Evolutionary conservation across 2,329 filamentous ascomycete species (phyloP).

Genomic region (Rhinocladiella mackenziei): DNA sequence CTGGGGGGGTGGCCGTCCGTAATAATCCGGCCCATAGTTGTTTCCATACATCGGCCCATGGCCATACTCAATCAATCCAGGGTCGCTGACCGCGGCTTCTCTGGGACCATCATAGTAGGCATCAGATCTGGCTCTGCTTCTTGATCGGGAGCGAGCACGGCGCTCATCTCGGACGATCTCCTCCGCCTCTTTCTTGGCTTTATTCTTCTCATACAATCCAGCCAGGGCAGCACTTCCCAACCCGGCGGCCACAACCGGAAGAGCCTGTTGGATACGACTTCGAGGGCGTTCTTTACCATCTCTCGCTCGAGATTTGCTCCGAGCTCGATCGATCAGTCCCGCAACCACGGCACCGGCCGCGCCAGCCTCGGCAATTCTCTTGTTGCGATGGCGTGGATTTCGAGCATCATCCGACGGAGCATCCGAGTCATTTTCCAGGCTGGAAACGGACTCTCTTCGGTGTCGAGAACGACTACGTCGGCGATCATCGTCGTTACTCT

Average conservation of each 20-base stretch:
- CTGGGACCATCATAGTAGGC: conserved; percentile 39
- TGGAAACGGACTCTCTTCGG: conserved; percentile 18
- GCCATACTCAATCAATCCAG: conserved; percentile 61
- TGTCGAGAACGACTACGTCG: conserved; percentile 34
- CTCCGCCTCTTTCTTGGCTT: conserved; percentile 51
- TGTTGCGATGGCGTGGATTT: conserved; percentile 50
- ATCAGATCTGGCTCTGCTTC: conserved; percentile 43
- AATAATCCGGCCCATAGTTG: conserved; percentile 45
- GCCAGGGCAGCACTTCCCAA: conserved; percentile 59
- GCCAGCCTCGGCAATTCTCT: conserved; percentile 58
- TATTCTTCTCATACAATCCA: conserved; percentile 60
- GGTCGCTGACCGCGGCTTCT: conserved; percentile 46
- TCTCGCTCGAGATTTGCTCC: conserved; percentile 55
- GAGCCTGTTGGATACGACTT: conserved; percentile 53
- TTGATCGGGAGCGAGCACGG: conserved; percentile 40
- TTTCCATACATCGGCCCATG: conserved; percentile 59
- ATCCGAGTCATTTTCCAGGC: conserved; percentile 25
- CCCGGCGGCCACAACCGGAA: conserved; percentile 59
- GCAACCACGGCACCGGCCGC: conserved; percentile 60
- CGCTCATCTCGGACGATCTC: conserved; percentile 33
- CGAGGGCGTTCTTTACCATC: conserved; percentile 50
- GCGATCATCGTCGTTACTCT: conserved; percentile 46
- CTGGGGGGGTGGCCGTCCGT: conserved; percentile 40
- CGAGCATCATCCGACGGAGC: conserved; percentile 34
- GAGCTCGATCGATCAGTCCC: conserved; percentile 55